Evolutionary conservation across 495 filamentous ascomycete species (phyloP), one percentile per base, ranked within the genome.

Genomic region (Aspergillus sclerotiicarbonarius): DNA sequence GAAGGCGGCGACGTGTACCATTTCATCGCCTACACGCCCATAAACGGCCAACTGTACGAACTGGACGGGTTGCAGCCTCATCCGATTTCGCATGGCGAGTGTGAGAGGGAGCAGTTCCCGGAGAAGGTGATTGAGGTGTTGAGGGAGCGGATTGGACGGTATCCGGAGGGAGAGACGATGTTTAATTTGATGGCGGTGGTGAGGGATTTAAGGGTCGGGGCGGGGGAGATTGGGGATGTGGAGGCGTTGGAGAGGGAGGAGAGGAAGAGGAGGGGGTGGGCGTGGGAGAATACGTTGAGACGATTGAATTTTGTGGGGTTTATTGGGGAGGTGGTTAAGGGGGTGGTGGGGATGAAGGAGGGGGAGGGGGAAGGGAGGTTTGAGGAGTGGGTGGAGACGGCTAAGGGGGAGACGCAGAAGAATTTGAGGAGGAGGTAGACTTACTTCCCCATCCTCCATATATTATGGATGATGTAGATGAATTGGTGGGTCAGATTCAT

Each of bases 221-320:
- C 95, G 53, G 71, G 82, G 44, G 91, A 94, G 77, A 80, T 92
- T 54, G 94, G 93, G 16, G 94, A 99, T 73, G 59, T 64, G 51
- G 93, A 96, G 72, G 72, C 82, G 68, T 70, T 98, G 64, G 80
- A 84, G 64, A 77, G 86, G 55, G 92, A 98, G 82, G 86, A 92
- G 80, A 74, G 81, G 70, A 96, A 96, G 84, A 76, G 94, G 54
- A 80, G 76, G 52, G 89, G 83, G 31, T 99, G 94, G 95, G 82
- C 83, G 65, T 98, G 92, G 85, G 94, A 99, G 83, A 98, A 99
- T 75, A 90, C 92, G 29, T 76, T 99, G 68, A 74, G 94, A 57
- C 74, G 90, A 65, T 93, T 94, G 72, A 99, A 99, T 68, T 98
- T 99, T 74, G 87, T 99, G 16, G 95, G 92, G 0, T 96, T 99